phyloP scores from a whole-genome alignment of 352 stramenopile genomes.

The Phytopythium kandeliae region DNA sequence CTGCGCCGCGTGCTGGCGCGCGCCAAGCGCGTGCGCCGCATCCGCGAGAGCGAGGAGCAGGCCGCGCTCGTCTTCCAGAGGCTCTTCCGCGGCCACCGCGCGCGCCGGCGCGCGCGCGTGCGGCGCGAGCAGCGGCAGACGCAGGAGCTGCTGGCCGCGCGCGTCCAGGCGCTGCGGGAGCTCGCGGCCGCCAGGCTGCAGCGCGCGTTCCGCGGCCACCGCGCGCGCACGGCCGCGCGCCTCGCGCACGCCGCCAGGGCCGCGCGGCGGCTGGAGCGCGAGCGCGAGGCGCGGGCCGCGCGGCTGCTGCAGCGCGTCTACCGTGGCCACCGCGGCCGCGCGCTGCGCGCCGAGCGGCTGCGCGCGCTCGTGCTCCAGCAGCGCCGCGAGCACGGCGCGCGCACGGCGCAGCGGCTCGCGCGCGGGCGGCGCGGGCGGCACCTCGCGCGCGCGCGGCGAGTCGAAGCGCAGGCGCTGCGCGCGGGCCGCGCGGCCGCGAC shows the following conservation, averaged over 20 bases:
- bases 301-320: constrained; percentile 75
- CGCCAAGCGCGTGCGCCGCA: constrained; percentile 40
- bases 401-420: constrained; percentile 65
- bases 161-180: constrained; percentile 49
- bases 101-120: constrained; percentile 27
- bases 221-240: constrained; percentile 38
- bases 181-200: constrained; percentile 68
- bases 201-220: constrained; percentile 58
- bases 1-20: constrained; percentile 46
- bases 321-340: constrained; percentile 55
- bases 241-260: constrained; percentile 45
- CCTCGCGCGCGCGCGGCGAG: constrained; percentile 28
- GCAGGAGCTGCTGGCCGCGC: constrained; percentile 41
- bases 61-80: constrained; percentile 72
- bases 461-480: constrained; percentile 30
- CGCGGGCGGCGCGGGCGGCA: constrained; percentile 48
- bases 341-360: constrained; percentile 33
- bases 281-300: constrained; percentile 35
- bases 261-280: constrained; percentile 31
- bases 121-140: constrained; percentile 41
- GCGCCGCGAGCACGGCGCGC: constrained; percentile 38
- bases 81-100: constrained; percentile 62
- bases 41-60: constrained; percentile 49
- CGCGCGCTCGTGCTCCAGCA: constrained; percentile 44
- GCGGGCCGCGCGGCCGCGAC: constrained; percentile 52